Percentiles rank a stretch among this genome's conserved stretches.
phyloP scores from a whole-genome alignment of 192 early-diverging fungal genomes.

The Coemansia sp. region DNA sequence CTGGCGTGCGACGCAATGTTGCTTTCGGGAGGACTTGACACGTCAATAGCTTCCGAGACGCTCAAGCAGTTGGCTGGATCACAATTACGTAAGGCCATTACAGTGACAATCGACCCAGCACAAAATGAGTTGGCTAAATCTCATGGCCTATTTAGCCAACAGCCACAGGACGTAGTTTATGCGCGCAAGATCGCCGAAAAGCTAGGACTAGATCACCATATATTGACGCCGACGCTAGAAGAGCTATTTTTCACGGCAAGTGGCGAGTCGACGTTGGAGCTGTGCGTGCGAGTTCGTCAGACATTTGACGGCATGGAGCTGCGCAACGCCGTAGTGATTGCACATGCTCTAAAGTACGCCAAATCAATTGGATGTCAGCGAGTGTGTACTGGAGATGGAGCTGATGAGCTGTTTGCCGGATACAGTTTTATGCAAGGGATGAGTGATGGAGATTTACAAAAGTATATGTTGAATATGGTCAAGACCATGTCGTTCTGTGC shows the following conservation, averaged over 20 bases:
- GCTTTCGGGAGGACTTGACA: constrained; percentile 73
- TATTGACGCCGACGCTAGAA: constrained; percentile 52
- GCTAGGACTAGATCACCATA: constrained; percentile 49
- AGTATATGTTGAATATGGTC: constrained; percentile 57
- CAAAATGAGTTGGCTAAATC: constrained; percentile 8
- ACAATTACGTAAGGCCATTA: constrained; percentile 55
- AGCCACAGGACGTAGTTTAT: constrained; percentile 60
- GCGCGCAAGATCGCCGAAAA: constrained; percentile 55
- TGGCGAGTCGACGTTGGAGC: constrained; percentile 48
- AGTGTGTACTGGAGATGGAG: constrained; percentile 67
- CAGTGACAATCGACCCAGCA: constrained; percentile 44
- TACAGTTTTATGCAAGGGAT: constrained; percentile 64
- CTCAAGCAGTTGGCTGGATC: constrained; percentile 20
- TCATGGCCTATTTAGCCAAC: constrained; percentile 32
- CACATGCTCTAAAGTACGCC: constrained; percentile 54
- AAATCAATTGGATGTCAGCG: constrained; percentile 50
- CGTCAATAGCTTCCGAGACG: constrained; percentile 63
- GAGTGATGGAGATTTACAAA: constrained; percentile 48
- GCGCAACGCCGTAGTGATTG: constrained; percentile 64
- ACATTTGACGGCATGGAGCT: constrained; percentile 78
- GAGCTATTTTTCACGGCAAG: constrained; percentile 23
- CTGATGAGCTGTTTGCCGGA: constrained; percentile 74
- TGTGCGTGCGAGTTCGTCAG: constrained; percentile 58
- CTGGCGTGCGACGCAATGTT: constrained; percentile 29
- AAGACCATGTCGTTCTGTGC: constrained; percentile 60